Percentiles rank a stretch among this genome's conserved stretches.
These are phyloP conservation scores for Ogataea philodendri DNA, from an alignment of 805 yeast genomes.

Conservation along the genomic window DNA sequence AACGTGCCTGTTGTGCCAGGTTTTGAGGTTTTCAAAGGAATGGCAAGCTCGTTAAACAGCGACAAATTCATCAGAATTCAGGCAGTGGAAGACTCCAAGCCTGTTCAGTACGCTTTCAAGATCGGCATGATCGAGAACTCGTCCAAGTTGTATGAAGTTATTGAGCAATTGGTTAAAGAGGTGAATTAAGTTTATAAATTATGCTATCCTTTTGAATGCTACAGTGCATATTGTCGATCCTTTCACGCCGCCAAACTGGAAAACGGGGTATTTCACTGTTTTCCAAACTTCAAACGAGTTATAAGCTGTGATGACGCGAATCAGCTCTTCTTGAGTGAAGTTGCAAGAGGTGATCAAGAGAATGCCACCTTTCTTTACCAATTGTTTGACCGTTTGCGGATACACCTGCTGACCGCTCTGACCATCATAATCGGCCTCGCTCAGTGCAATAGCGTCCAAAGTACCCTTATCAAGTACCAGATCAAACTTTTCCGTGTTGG, in stretches of 20 bases:
- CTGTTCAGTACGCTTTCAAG: slow-evolving; percentile 81
- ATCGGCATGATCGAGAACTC: slow-evolving; percentile 63
- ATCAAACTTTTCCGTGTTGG: slow-evolving; percentile 49
- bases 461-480: slow-evolving; percentile 92
- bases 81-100: slow-evolving; percentile 58
- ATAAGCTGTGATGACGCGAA: slow-evolving; percentile 44
- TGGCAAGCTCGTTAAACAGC: slow-evolving; percentile 79
- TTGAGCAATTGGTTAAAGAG: slow-evolving; percentile 27
- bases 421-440: slow-evolving; percentile 51
- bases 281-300: slow-evolving; percentile 57
- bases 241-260: slow-evolving; percentile 83
- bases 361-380: slow-evolving; percentile 58
- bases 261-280: slow-evolving; percentile 71
- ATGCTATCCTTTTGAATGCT: slow-evolving; percentile 64
- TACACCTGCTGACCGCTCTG: slow-evolving; percentile 58
- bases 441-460: slow-evolving; percentile 91
- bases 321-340: slow-evolving; percentile 80
- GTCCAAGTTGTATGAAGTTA: slow-evolving; percentile 52
- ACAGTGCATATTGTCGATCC: slow-evolving; percentile 88
- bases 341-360: slow-evolving; percentile 88
- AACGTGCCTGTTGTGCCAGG: slow-evolving; percentile 66
- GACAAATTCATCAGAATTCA: slow-evolving; percentile 82
- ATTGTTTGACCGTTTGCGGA: slow-evolving; percentile 52
- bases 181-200: slow-evolving; percentile 8
- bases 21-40: slow-evolving; percentile 69